These are phyloP conservation scores for Digitaria exilis DNA, from an alignment of 202 grass and related monocot genomes.

Conservation along the genomic window DNA sequence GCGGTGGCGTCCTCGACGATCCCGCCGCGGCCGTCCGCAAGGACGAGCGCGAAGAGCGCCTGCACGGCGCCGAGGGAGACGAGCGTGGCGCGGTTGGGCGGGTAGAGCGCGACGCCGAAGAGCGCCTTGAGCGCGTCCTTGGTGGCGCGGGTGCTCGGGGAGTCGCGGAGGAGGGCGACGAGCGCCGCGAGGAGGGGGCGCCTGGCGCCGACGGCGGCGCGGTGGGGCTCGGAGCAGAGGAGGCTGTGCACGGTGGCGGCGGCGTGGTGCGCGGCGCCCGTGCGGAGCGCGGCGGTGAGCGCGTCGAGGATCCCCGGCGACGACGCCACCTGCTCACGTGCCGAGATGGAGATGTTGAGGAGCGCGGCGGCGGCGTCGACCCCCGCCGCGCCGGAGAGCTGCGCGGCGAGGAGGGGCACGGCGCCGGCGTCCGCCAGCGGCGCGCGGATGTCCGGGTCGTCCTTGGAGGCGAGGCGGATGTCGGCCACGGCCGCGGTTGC, in stretches of 20 bases:
- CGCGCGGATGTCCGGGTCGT: constrained; percentile 61
- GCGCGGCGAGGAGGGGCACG: constrained; percentile 58
- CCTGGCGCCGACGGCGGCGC: constrained; percentile 52
- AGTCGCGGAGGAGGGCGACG: constrained; percentile 55
- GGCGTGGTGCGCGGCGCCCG: constrained; percentile 62
- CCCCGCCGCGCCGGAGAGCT: constrained; percentile 24
- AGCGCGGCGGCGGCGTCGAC: constrained; percentile 83
- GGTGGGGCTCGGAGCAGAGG: constrained; percentile 66
- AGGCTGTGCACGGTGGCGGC: constrained; percentile 77
- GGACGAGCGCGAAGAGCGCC: constrained; percentile 71
- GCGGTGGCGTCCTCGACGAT: constrained; percentile 83
- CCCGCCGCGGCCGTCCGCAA: constrained; percentile 58
- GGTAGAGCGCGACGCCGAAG: constrained; percentile 64
- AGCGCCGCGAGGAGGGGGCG: constrained; percentile 57
- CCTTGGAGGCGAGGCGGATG: constrained; percentile 67
- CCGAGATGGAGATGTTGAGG: constrained; percentile 80
- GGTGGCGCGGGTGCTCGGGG: constrained; percentile 46
- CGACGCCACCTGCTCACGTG: constrained; percentile 65
- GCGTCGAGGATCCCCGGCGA: constrained; percentile 67
- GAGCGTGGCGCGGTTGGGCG: constrained; percentile 60
- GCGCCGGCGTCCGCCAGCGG: constrained; percentile 64
- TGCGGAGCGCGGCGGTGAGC: constrained; percentile 55
- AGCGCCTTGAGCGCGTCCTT: constrained; percentile 95
- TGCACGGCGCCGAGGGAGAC: constrained; percentile 55
- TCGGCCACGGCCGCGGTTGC: constrained; percentile 55